Evolutionary conservation across 2,329 filamentous ascomycete species (phyloP), one percentile per base, ranked within the genome.

Genomic region (Mariannaea elegans): DNA sequence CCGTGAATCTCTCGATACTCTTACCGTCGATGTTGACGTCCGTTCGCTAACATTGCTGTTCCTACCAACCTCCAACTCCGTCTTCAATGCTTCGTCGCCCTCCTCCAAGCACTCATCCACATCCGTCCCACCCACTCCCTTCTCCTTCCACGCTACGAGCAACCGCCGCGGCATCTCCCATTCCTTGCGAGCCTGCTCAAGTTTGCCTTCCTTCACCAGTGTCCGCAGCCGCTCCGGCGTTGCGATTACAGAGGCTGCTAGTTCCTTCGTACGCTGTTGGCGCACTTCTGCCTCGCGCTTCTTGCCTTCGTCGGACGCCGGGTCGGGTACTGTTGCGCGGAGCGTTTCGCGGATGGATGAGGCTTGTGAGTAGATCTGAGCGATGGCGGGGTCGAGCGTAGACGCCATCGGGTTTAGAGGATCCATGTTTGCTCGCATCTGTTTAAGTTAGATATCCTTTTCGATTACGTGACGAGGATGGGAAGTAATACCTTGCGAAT

Each of bases 361-460:
- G 7, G 85, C 85, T 69, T 86, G 82, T 31, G 83, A 83, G 68
- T 91, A 92, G 66, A 94, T 93, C 63, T 91, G 88, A 2, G 86
- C 84, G 48, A 94, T 90, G 34, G 90, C 90, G 3, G 88, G 87
- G 65, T 90, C 87, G 29, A 94, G 82, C 0, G 89, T 92, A 44
- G 87, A 88, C 2, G 89, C 90, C 75, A 90, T 88, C 1, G 90
- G 90, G 60, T 90, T 90, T 45, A 93, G 74, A 3, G 90, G 90
- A 69, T 93, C 91, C 90, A 94, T 94, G 65, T 89, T 92, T 29
- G 86, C 84, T 58, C 91, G 84, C 91, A 95, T 94, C 81, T 88
- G 62, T 9, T 3, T 8, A 13, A 16, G 18, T n/a, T 2, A 32
- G 3, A 27, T 61, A 8, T 65, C 42, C 45, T 16, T 29, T 21